Base-by-base conservation (phyloP, 768 basidiomycete species). In the Lactarius sanguifluus region DNA sequence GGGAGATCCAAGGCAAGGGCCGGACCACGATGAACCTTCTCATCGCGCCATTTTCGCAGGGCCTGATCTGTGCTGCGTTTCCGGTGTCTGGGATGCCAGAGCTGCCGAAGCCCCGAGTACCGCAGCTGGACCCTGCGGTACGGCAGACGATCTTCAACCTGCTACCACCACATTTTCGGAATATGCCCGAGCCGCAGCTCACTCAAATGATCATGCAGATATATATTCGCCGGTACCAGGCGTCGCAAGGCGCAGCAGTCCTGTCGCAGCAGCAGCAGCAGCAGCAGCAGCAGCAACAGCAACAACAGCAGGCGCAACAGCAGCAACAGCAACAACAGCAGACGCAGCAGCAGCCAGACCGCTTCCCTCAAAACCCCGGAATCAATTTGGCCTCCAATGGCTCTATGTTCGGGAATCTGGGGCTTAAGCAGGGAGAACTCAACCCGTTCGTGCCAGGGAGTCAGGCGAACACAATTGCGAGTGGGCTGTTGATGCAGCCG, bases 391-490 rank as follows among this genome's bases (percentile, higher is more conserved):
- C 67, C 5, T 23, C 63, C 50, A 45, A 55, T 23, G 34, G 59
- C 28, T 45, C 58, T 30, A 64, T 56, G 61, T 64, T 63, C 38
- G 67, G 59, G 57, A 68, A 54, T 47, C 64, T 65, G 34, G 57
- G 28, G n/a, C 59, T 60, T n/a, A 69, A 69, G 59, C 66, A 68
- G 23, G 67, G 60, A 4, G 69, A 70, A 56, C 59, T 70, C 40
- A 70, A 70, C 36, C 69, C 69, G 0, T 70, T 70, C 58, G 56
- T 70, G 5, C 69, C 69, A 12, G 67, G 67, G 18, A 64, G 67
- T 5, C 64, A 69, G 36, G 69, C 69, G 30, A 70, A 68, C 36
- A 30, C 62, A 16, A 62, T 68, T 5, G 47, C 66, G 43, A 68
- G 63, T 28, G 67, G 67, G 12, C 45, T 70, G 10, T 32, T 69